These are phyloP conservation scores for Macadamia integrifolia DNA, from an alignment of 164 flowering plant genomes.

Conservation along the genomic window DNA sequence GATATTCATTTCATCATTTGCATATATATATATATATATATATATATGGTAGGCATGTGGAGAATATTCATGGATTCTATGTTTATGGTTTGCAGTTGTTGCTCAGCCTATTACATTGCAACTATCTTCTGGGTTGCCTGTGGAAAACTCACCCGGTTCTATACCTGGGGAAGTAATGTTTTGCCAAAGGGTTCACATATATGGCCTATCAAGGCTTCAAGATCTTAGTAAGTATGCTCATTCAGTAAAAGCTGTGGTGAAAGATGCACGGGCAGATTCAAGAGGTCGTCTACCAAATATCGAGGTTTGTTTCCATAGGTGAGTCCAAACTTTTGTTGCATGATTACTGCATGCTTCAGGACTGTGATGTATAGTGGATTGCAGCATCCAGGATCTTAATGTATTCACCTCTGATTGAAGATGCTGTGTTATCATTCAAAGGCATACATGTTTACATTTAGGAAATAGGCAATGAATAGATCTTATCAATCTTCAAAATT, in stretches of 20 bases:
- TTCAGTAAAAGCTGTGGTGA: constrained; percentile 47
- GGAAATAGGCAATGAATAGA: no score
- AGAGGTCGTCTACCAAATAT: constrained; percentile 26
- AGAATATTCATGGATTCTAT: no score
- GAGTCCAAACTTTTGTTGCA: constrained; percentile 16
- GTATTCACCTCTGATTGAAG: no score
- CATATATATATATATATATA: no score
- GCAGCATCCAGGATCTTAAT: no score
- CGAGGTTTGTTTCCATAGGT: constrained; percentile 89
- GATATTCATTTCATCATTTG: no score
- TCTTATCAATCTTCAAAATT: no score
- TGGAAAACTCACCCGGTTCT: constrained; percentile 53
- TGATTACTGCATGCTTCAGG: neutral
- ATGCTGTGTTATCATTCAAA: no score
- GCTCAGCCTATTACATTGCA: constrained; percentile 30
- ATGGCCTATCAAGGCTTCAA: constrained; percentile 58
- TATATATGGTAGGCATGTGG: no score
- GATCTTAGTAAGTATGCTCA: constrained; percentile 53
- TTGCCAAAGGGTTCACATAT: constrained; percentile 62
- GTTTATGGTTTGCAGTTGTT: constrained; percentile 38
- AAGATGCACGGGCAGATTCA: constrained; percentile 25
- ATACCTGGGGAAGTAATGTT: constrained; percentile 40
- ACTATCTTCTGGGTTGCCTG: constrained; percentile 39
- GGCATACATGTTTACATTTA: no score
- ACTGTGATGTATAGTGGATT: neutral